Base-by-base conservation (phyloP, 257 asterid genomes). In the Mitragyna speciosa region DNA sequence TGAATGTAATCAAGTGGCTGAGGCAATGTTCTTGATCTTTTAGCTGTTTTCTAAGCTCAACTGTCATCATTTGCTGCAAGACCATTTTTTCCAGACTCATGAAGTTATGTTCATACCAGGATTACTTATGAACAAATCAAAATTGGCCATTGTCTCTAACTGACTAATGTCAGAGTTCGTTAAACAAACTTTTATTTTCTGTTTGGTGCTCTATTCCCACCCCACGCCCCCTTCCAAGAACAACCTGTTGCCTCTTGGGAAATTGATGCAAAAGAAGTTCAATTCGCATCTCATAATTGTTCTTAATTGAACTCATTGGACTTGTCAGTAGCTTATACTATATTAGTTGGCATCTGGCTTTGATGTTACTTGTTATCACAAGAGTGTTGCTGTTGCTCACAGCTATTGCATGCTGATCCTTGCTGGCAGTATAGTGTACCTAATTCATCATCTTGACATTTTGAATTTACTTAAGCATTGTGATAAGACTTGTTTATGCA, bases 401-500 rank as follows among this genome's bases (percentile, higher is more conserved):
- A 7, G 41, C 33, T 59, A n/a, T 24, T 41, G 39, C 68, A n/a
- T n/a, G 59, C 43, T 26, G 71, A 61, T 59, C 28, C 7, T 12
- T 59, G 43, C 71, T 63, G 74, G n/a, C 71, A 47, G 59, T 79
- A n/a, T 28, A 51, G 33, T 9, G 17, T 30, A 43, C 15, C 51
- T 71, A 12, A 65, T 79, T 70, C 45, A 20, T 45, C 36, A 24
- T 65, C 61, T 43, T 64, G 67, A 10, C 36, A 24, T 80, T 33
- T 30, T 73, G 67, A 17, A 12, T 80, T 22, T 59, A 31, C 71
- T 48, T 74, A 5, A 28, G 17, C 24, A 33, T 14, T 63, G 33
- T 12, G 45, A 78, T 70, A 6, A 26, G 58, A 12, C 67, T 77
- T 49, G 75, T 31, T 77, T 33, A 31, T 66, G 72, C 49, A 49